A percentile compares a stretch with the other conserved stretches of the same genome.
phyloP scores from a whole-genome alignment of 108 stramenopile genomes.

The Cyclotella kingstonii region DNA sequence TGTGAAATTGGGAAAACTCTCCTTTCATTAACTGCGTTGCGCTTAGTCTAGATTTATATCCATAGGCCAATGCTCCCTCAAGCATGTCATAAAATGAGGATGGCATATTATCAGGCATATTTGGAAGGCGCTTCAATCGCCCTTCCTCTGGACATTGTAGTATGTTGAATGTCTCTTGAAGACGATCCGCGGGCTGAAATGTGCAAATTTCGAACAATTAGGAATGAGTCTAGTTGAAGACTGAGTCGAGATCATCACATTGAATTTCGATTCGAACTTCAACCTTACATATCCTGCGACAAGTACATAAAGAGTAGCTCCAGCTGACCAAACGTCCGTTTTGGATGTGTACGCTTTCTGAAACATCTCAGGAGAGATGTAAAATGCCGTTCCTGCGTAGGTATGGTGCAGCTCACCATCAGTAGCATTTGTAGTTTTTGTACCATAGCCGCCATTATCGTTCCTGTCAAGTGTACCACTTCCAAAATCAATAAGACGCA shows the following conservation, averaged over 20 bases:
- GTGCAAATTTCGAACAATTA: neutral
- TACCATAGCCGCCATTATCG: conserved; percentile 3
- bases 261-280: neutral
- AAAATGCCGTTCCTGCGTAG: conserved; percentile 83
- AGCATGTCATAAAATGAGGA: conserved; percentile 71
- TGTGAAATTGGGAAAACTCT: conserved; percentile 78
- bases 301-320: conserved; percentile 73
- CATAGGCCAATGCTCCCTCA: conserved; percentile 55
- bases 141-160: conserved; percentile 43
- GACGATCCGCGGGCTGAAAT: conserved; percentile 48
- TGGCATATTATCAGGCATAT: conserved; percentile 77
- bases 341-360: conserved; percentile 52
- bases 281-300: conserved; percentile 65
- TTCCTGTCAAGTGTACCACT: conserved; percentile 57
- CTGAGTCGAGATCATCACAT: too few species aligned
- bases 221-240: neutral
- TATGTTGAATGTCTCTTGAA: conserved; percentile 77
- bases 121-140: conserved; percentile 56
- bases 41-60: conserved; percentile 56
- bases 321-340: conserved; percentile 75
- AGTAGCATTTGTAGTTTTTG: conserved; percentile 4
- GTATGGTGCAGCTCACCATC: conserved; percentile 54
- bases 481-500: conserved; percentile 84
- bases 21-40: conserved; percentile 59
- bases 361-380: conserved; percentile 84